Percentiles rank a stretch among this genome's conserved stretches.
Evolutionary conservation across 2,329 filamentous ascomycete species (phyloP).

Genomic region (Sarocladium kiliense): DNA sequence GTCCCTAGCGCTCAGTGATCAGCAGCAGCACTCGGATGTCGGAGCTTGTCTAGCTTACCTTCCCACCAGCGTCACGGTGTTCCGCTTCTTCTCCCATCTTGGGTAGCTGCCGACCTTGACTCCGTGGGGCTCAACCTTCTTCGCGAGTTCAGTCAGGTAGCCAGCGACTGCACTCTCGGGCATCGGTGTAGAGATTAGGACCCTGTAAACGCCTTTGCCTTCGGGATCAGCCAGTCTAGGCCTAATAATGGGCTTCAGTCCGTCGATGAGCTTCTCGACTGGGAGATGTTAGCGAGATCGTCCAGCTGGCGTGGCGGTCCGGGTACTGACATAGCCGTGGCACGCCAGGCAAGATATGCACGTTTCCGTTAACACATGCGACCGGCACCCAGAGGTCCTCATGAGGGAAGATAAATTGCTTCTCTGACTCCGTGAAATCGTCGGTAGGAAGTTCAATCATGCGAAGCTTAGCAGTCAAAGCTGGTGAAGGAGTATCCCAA

Average conservation of each 20-base stretch:
- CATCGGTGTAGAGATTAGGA: slow-evolving; percentile 82
- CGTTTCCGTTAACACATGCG: slow-evolving; percentile 81
- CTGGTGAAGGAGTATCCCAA: slow-evolving; percentile 78
- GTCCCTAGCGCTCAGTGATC: slow-evolving; percentile 44
- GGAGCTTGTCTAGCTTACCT: slow-evolving; percentile 29
- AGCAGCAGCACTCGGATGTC: neutral
- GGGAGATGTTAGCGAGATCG: neutral
- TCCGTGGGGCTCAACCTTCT: slow-evolving; percentile 65
- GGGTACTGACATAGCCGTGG: slow-evolving; percentile 63
- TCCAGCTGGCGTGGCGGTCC: neutral
- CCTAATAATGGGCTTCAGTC: slow-evolving; percentile 64
- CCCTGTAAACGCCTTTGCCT: slow-evolving; percentile 71
- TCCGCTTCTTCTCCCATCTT: slow-evolving; percentile 79
- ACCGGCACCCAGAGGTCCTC: slow-evolving; percentile 91
- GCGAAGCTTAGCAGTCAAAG: slow-evolving; percentile 73
- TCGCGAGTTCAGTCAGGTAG: slow-evolving; percentile 76
- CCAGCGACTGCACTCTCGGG: slow-evolving; percentile 79
- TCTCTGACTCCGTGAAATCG: slow-evolving; percentile 53
- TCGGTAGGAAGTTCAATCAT: slow-evolving; percentile 89
- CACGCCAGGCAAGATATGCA: slow-evolving; percentile 89
- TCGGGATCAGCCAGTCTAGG: slow-evolving; percentile 73
- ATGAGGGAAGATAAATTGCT: slow-evolving; percentile 73
- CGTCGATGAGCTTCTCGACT: slow-evolving; percentile 72
- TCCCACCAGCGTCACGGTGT: slow-evolving; percentile 85
- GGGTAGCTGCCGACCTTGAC: slow-evolving; percentile 97